phyloP scores from a whole-genome alignment of 192 early-diverging fungal species.

The Endogone sp. region DNA sequence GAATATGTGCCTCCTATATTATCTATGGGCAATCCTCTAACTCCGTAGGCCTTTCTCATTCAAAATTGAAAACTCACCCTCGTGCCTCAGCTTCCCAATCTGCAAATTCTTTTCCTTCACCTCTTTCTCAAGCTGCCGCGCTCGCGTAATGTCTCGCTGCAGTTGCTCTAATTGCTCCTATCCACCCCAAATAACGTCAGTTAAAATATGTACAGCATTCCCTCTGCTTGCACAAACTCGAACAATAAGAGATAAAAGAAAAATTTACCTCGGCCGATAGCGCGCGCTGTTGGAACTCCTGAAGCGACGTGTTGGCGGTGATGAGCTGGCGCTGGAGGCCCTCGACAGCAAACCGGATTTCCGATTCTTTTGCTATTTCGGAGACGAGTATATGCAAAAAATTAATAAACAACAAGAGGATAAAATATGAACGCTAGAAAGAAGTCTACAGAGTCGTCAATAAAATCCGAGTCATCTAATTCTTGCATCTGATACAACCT shows the following conservation, averaged over 20 bases:
- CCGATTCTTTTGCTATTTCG: conserved; percentile 43
- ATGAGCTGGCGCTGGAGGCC: conserved; percentile 49
- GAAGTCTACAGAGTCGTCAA: too few relatives aligned
- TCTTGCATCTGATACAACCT: too few relatives aligned
- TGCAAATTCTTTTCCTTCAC: conserved; percentile 67
- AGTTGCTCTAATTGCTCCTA: conserved; percentile 54
- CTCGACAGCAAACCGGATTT: conserved; percentile 52
- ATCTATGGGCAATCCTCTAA: background rate
- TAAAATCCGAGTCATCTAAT: too few relatives aligned
- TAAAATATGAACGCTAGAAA: too few relatives aligned
- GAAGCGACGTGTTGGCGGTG: conserved; percentile 32
- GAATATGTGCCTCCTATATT: background rate
- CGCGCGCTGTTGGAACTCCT: conserved; percentile 55
- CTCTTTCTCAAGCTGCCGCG: conserved; percentile 55
- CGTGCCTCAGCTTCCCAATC: conserved; percentile 75
- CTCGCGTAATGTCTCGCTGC: conserved; percentile 43
- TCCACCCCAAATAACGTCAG: conserved; percentile 25
- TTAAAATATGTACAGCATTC: conserved; percentile 10
- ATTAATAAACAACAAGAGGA: background rate
- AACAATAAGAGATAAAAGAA: conserved; percentile 4
- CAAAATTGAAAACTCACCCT: conserved; percentile 40
- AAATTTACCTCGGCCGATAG: conserved; percentile 48
- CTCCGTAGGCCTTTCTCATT: background rate
- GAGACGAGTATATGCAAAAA: background rate
- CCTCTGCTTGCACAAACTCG: too few relatives aligned